A percentile compares a stretch with the other conserved stretches of the same genome.
phyloP scores from a whole-genome alignment of 2,329 filamentous ascomycete species.

The Fusarium pseudocircinatum region DNA sequence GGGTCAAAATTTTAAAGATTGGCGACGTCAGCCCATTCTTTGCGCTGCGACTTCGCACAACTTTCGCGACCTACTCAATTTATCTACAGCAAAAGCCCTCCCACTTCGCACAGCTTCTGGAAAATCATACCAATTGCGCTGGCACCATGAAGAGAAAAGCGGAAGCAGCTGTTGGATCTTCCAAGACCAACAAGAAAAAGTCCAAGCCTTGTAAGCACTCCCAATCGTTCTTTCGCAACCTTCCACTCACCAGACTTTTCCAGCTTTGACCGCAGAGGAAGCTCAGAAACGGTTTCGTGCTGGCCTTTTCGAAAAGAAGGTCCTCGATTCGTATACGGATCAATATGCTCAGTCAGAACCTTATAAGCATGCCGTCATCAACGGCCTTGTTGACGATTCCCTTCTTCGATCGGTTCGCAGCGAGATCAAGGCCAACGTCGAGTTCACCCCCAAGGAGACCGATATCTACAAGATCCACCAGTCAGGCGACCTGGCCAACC shows the following conservation, averaged over 20 bases:
- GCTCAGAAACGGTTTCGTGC: slow-evolving; percentile 69
- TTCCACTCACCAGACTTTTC: slow-evolving; percentile 19
- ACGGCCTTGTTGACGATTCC: slow-evolving; percentile 78
- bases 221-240: slow-evolving; percentile 18
- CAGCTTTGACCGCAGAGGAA: slow-evolving; percentile 60
- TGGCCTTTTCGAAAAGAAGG: slow-evolving; percentile 70
- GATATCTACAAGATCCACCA: slow-evolving; percentile 99
- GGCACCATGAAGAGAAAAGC: slow-evolving; percentile 69
- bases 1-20: slow-evolving; percentile 37
- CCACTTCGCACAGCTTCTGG: slow-evolving; percentile 5
- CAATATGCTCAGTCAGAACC: slow-evolving; percentile 72
- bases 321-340: slow-evolving; percentile 67
- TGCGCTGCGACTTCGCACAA: slow-evolving; percentile 24
- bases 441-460: slow-evolving; percentile 98
- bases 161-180: slow-evolving; percentile 54
- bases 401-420: slow-evolving; percentile 86
- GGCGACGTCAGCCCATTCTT: slow-evolving; percentile 45
- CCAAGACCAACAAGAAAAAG: slow-evolving; percentile 62
- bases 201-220: slow-evolving; percentile 57
- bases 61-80: slow-evolving; percentile 1
- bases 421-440: slow-evolving; percentile 90
- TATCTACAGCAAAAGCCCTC: slow-evolving; percentile 3
- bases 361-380: slow-evolving; percentile 94
- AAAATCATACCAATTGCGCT: slow-evolving; percentile 30
- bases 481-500: slow-evolving; percentile 95